Conservation (phyloP, 2,329 filamentous ascomycete genomes). For the Curvularia lunata region DNA sequence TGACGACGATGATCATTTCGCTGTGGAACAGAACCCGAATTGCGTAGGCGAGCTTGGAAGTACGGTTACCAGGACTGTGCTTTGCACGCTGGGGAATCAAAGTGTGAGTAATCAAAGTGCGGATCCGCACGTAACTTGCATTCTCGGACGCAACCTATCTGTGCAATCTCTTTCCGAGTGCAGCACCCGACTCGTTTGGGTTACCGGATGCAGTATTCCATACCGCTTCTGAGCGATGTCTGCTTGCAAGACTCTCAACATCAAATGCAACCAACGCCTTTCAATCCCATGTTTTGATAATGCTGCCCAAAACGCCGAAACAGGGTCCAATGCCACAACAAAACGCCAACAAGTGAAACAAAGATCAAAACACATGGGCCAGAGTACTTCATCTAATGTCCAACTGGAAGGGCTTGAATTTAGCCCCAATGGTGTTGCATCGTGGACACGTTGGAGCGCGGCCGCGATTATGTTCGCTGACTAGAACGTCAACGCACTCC, state of each 20-base stretch:
- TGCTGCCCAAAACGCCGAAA: constrained; percentile 15
- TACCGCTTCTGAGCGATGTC: constrained; percentile 10
- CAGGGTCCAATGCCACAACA: constrained; percentile 10
- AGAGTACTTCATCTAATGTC: constrained; percentile 70
- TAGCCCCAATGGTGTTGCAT: constrained; percentile 78
- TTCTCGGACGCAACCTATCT: constrained; percentile 10
- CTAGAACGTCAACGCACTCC: constrained; percentile 82
- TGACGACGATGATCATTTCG: neutral
- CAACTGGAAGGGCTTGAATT: constrained; percentile 84
- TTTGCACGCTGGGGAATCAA: neutral
- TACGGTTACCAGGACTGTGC: neutral
- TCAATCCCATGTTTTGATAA: constrained; percentile 27
- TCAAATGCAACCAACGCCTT: constrained; percentile 24
- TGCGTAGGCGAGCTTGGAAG: neutral
- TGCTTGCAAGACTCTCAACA: constrained; percentile 2
- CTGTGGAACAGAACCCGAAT: neutral
- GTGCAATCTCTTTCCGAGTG: constrained; percentile 5
- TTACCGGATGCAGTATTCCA: constrained; percentile 6
- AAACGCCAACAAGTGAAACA: constrained; percentile 22
- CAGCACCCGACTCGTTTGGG: neutral
- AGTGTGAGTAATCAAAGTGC: neutral
- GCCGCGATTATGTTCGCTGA: constrained; percentile 73
- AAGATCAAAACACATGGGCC: constrained; percentile 3
- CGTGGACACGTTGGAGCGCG: constrained; percentile 75
- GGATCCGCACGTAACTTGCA: constrained; percentile 1